Evolutionary conservation across 768 basidiomycete species (phyloP).

Genomic region (Leccinum rimulosum): DNA sequence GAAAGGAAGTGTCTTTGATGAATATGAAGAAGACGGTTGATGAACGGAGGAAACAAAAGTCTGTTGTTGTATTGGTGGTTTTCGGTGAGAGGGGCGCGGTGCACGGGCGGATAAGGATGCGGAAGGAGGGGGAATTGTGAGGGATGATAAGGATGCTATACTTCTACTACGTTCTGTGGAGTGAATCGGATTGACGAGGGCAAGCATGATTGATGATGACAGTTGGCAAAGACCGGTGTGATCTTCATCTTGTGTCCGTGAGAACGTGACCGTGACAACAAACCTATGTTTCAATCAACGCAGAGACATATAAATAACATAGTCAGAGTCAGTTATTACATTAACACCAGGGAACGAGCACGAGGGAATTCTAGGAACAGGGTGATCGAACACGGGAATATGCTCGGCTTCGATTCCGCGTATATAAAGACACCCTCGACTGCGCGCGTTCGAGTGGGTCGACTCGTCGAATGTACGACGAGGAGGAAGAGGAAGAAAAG

Average conservation of each 20-base stretch:
- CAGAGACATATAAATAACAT: background rate
- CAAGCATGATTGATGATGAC: conserved; percentile 40
- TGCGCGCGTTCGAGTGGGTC: too few relatives aligned
- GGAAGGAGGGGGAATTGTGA: conserved; percentile 3
- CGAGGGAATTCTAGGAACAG: background rate
- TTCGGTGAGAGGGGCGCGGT: conserved; percentile 26
- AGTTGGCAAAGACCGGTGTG: conserved; percentile 12
- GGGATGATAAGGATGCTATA: conserved; percentile 13
- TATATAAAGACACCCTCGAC: conserved; percentile 10
- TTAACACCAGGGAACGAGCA: background rate
- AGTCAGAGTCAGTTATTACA: background rate
- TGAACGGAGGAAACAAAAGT: conserved; percentile 28
- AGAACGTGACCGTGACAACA: conserved; percentile 23
- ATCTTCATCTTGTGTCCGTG: conserved; percentile 20
- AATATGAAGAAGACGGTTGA: conserved; percentile 18
- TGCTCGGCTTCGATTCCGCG: conserved; percentile 15
- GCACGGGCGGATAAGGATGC: conserved; percentile 23
- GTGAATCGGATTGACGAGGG: conserved; percentile 45
- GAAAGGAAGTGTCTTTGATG: conserved; percentile 18
- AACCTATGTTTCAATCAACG: conserved; percentile 1
- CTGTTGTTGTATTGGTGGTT: conserved; percentile 26
- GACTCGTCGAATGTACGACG: background rate
- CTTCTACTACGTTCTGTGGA: conserved; percentile 30
- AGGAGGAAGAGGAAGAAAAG: conserved; percentile 16
- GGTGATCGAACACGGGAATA: conserved; percentile 4